phyloP scores from a whole-genome alignment of 2,329 filamentous ascomycete genomes.

The Ambrosiella beaveri region DNA sequence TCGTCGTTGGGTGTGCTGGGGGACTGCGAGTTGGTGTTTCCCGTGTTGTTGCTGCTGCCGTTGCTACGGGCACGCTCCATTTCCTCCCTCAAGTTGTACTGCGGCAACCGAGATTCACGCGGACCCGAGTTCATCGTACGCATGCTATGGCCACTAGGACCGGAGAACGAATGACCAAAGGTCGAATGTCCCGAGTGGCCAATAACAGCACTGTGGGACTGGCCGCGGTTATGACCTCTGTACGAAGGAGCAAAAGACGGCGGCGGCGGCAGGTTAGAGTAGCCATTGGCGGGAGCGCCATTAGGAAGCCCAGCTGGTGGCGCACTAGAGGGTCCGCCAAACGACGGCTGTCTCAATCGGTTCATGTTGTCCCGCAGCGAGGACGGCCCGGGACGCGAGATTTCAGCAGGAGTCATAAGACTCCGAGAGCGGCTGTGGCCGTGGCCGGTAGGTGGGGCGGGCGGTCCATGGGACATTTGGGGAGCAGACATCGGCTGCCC shows the following conservation, averaged over 20 bases:
- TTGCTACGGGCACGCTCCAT: constrained; percentile 6
- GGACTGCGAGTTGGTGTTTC: constrained; percentile 11
- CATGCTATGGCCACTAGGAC: not conserved
- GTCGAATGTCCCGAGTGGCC: not conserved
- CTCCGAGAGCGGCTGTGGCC: constrained; percentile 10
- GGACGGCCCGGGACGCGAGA: constrained; percentile 6
- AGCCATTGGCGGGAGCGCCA: not conserved
- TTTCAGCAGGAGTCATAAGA: constrained; percentile 11
- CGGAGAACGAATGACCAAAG: not conserved
- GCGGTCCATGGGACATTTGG: not conserved
- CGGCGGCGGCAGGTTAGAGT: not conserved
- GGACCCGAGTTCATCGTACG: not conserved
- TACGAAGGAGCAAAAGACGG: not conserved
- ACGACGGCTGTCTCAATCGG: constrained; percentile 8
- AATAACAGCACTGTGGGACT: constrained; percentile 9
- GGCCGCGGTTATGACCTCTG: constrained; percentile 8
- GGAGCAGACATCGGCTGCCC: not conserved
- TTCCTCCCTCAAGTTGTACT: constrained; percentile 9
- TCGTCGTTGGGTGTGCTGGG: constrained; percentile 11
- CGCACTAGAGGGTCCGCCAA: not conserved
- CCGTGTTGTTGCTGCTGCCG: not conserved
- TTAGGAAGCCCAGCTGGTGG: not conserved
- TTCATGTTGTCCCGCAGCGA: constrained; percentile 11
- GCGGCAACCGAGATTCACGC: not conserved
- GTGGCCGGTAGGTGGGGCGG: not conserved